These are phyloP conservation scores for Cordyceps cateniannulata DNA, from an alignment of 2,329 filamentous ascomycete species.

Conservation along the genomic window DNA sequence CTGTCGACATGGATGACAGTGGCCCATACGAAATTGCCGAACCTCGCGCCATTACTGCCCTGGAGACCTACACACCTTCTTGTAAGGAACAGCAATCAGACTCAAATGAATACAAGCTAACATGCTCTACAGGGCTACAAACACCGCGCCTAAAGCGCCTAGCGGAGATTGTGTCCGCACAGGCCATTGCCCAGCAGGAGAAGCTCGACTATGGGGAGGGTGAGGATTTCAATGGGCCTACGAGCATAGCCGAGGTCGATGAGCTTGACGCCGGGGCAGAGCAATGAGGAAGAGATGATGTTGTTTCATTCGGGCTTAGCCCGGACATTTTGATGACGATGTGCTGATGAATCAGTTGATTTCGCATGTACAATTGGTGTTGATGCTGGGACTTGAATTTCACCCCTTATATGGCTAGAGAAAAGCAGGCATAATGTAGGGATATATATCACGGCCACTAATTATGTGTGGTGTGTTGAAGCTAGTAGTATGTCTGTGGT, in stretches of 20 bases:
- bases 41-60: slow-evolving; percentile 86
- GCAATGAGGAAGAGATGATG: not conserved
- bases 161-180: slow-evolving; percentile 95
- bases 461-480: not conserved
- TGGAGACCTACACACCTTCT: slow-evolving; percentile 97
- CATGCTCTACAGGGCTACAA: slow-evolving; percentile 66
- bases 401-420: slow-evolving; percentile 7
- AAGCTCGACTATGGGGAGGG: slow-evolving; percentile 57
- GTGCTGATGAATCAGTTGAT: slow-evolving; percentile 8
- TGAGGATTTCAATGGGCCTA: slow-evolving; percentile 42
- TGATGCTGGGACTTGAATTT: slow-evolving; percentile 11
- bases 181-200: slow-evolving; percentile 93
- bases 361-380: slow-evolving; percentile 11
- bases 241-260: slow-evolving; percentile 45
- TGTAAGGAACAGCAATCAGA: slow-evolving; percentile 54
- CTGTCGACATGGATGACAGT: slow-evolving; percentile 98
- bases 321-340: not conserved
- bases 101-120: not conserved
- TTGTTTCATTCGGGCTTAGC: not conserved
- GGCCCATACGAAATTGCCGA: slow-evolving; percentile 98
- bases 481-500: not conserved
- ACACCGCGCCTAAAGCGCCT: slow-evolving; percentile 89
- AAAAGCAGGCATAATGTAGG: slow-evolving; percentile 2
- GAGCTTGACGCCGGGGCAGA: slow-evolving; percentile 34
- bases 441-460: slow-evolving; percentile 1